phyloP scores from a whole-genome alignment of 371 early-diverging fungal genomes.

The Dichotomocladium elegans region DNA sequence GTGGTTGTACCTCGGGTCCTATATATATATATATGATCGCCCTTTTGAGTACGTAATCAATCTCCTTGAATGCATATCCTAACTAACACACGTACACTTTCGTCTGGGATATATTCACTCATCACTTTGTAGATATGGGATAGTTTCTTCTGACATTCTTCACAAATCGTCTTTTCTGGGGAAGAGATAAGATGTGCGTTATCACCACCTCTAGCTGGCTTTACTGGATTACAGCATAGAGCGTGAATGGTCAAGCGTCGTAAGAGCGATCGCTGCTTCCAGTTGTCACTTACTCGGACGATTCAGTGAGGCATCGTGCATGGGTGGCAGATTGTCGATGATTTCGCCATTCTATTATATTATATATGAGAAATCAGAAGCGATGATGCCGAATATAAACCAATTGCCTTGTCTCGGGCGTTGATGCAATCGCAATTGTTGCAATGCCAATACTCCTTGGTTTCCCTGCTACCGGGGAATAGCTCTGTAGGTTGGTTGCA shows the following conservation, averaged over 20 bases:
- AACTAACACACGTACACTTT: conserved; percentile 11
- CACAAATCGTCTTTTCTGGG: conserved; percentile 6
- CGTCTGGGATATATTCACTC: conserved; percentile 21
- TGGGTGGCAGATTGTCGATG: conserved; percentile 9
- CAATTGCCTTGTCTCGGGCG: conserved; percentile 17
- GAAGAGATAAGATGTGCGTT: no score
- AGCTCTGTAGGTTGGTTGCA: conserved; percentile 26
- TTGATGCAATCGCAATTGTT: conserved; percentile 22
- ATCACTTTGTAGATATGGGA: conserved; percentile 17
- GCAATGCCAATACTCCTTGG: conserved; percentile 17
- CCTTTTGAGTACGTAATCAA: no score
- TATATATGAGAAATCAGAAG: neutral
- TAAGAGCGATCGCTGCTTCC: no score
- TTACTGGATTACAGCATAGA: no score
- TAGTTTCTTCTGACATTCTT: conserved; percentile 15
- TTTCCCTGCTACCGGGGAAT: conserved; percentile 15
- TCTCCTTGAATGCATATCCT: no score
- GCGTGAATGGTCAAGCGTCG: no score
- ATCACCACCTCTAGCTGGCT: no score
- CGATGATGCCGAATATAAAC: no score
- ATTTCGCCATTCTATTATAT: conserved; percentile 18
- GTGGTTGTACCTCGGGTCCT: conserved; percentile 14
- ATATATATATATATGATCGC: no score
- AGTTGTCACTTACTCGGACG: conserved; percentile 18
- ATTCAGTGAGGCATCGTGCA: conserved; percentile 10